These are phyloP conservation scores for Didymella pomorum DNA, from an alignment of 2,329 filamentous ascomycete genomes.

Conservation along the genomic window DNA sequence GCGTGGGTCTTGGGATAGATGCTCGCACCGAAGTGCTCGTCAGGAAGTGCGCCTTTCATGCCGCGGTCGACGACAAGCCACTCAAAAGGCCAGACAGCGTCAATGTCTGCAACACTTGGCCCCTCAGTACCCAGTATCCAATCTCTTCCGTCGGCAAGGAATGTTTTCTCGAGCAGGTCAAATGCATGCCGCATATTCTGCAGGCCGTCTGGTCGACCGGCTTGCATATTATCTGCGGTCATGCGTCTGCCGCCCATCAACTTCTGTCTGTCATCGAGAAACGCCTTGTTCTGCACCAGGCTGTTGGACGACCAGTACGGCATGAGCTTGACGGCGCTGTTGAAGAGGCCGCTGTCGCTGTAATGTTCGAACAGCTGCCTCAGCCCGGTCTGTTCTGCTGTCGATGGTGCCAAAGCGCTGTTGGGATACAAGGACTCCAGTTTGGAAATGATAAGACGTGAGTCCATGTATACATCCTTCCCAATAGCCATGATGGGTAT, in stretches of 20 bases:
- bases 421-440: slow-evolving; percentile 36
- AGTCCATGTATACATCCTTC: slow-evolving; percentile 46
- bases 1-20: slow-evolving; percentile 68
- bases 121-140: slow-evolving; percentile 67
- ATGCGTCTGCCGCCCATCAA: slow-evolving; percentile 55
- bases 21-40: slow-evolving; percentile 60
- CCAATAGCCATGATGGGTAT: slow-evolving; percentile 45
- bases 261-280: slow-evolving; percentile 64
- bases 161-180: slow-evolving; percentile 65
- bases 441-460: slow-evolving; percentile 42
- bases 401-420: slow-evolving; percentile 24
- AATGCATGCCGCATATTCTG: slow-evolving; percentile 64
- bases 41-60: slow-evolving; percentile 62
- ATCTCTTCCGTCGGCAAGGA: slow-evolving; percentile 70
- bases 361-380: slow-evolving; percentile 65
- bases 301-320: slow-evolving; percentile 62
- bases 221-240: slow-evolving; percentile 50
- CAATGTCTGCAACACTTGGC: slow-evolving; percentile 71
- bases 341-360: slow-evolving; percentile 67
- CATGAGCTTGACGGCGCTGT: slow-evolving; percentile 62
- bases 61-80: slow-evolving; percentile 62
- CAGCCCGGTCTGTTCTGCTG: slow-evolving; percentile 54
- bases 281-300: slow-evolving; percentile 65
- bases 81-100: slow-evolving; percentile 72
- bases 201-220: slow-evolving; percentile 64